Evolutionary conservation across 2,329 filamentous ascomycete species (phyloP).

Genomic region (Hypoxylon sp.): DNA sequence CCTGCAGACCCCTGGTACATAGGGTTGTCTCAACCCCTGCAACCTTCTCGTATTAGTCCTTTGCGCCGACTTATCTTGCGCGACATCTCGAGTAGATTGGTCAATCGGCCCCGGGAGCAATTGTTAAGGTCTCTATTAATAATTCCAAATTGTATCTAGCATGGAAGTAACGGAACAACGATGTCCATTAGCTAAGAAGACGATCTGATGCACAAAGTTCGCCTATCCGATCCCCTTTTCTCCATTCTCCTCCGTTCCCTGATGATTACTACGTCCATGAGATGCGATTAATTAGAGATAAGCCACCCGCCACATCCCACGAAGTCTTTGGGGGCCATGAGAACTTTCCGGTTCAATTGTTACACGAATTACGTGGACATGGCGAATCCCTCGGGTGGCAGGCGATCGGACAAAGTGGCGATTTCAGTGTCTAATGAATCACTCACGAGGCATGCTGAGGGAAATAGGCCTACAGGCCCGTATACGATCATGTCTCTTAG

Average conservation of each 20-base stretch:
- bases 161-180: constrained; percentile 5
- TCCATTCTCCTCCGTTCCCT: background rate
- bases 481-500: background rate
- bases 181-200: background rate
- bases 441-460: background rate
- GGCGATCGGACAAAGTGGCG: background rate
- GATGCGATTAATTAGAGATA: constrained; percentile 7
- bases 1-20: constrained; percentile 20
- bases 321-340: background rate
- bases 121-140: background rate
- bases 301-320: constrained; percentile 4
- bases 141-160: constrained; percentile 31
- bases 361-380: background rate
- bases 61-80: constrained; percentile 23
- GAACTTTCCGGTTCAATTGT: background rate
- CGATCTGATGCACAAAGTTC: constrained; percentile 1
- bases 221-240: background rate
- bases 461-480: background rate
- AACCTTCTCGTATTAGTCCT: constrained; percentile 38
- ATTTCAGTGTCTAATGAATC: background rate
- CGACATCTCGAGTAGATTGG: constrained; percentile 17
- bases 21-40: constrained; percentile 17
- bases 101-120: constrained; percentile 3
- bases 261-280: constrained; percentile 21
- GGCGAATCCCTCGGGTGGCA: background rate